Conservation (phyloP, 2,329 filamentous ascomycete genomes). For the Zasmidium citrigriseum region DNA sequence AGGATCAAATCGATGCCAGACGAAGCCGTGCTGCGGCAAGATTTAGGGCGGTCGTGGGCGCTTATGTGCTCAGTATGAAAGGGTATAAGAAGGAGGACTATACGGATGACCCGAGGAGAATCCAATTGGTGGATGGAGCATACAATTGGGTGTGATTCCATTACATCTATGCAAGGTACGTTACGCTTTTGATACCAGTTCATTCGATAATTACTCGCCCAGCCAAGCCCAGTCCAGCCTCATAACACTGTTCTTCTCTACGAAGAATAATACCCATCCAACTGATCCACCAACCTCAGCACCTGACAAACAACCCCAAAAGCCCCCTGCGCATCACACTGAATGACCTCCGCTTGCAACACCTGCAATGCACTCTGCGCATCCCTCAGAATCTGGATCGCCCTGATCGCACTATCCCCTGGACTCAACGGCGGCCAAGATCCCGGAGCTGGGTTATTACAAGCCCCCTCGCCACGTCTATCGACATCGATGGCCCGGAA, state of each 20-base stretch:
- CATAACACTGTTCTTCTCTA: too few relatives aligned
- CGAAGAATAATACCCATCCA: constrained; percentile 13
- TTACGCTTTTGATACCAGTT: too few relatives aligned
- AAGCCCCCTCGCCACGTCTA: constrained; percentile 5
- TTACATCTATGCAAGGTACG: too few relatives aligned
- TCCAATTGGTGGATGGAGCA: neutral
- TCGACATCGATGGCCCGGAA: constrained; percentile 9
- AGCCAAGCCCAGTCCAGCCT: too few relatives aligned
- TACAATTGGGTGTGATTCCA: neutral
- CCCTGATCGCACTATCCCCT: constrained; percentile 11
- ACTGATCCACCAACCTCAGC: constrained; percentile 8
- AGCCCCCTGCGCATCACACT: constrained; percentile 10
- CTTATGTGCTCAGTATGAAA: neutral
- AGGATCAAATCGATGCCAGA: neutral
- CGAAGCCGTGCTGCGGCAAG: neutral
- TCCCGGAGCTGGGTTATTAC: constrained; percentile 11
- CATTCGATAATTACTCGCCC: too few relatives aligned
- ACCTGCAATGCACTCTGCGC: constrained; percentile 11
- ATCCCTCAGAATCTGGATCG: constrained; percentile 15
- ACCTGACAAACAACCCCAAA: constrained; percentile 15
- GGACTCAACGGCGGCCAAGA: constrained; percentile 14
- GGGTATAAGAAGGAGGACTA: neutral
- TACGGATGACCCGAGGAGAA: neutral
- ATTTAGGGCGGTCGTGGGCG: neutral
- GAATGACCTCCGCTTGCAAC: constrained; percentile 9